These are phyloP conservation scores for Cercospora brassicicola DNA, from an alignment of 2,329 filamentous ascomycete genomes.

Conservation along the genomic window DNA sequence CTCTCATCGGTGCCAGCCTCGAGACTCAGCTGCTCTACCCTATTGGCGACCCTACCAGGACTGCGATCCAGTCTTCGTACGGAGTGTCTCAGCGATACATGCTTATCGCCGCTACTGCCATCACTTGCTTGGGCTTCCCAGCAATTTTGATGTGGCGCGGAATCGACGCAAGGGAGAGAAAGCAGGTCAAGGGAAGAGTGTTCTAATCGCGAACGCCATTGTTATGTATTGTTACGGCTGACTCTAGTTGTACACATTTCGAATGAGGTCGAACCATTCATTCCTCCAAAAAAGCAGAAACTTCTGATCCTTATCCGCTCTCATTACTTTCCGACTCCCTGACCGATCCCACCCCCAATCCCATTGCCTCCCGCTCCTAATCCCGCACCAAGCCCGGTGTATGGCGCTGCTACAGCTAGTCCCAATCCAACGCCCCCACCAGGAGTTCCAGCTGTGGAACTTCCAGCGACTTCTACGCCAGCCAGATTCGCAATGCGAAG, in stretches of 20 bases:
- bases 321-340: slow-evolving; percentile 3
- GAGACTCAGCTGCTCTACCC: slow-evolving; percentile 18
- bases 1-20: slow-evolving; percentile 11
- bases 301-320: too few species aligned
- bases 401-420: slow-evolving; percentile 10
- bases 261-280: neutral
- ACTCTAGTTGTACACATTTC: neutral
- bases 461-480: neutral
- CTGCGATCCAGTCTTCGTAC: slow-evolving; percentile 17
- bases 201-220: slow-evolving; percentile 2
- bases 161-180: slow-evolving; percentile 18
- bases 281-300: neutral
- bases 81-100: slow-evolving; percentile 18
- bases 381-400: neutral
- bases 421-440: slow-evolving; percentile 12
- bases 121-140: slow-evolving; percentile 16
- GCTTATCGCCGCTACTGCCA: slow-evolving; percentile 19
- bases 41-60: slow-evolving; percentile 12
- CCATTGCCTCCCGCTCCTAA: slow-evolving; percentile 7
- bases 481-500: neutral
- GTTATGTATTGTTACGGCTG: neutral
- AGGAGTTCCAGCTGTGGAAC: slow-evolving; percentile 6
- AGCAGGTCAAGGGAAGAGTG: slow-evolving; percentile 24
- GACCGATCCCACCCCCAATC: slow-evolving; percentile 3
- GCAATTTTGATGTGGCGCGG: slow-evolving; percentile 19